Percentiles rank a stretch among this genome's conserved stretches.
Conservation (phyloP, 139 green algal genomes). For the Pleodorina starrii region DNA sequence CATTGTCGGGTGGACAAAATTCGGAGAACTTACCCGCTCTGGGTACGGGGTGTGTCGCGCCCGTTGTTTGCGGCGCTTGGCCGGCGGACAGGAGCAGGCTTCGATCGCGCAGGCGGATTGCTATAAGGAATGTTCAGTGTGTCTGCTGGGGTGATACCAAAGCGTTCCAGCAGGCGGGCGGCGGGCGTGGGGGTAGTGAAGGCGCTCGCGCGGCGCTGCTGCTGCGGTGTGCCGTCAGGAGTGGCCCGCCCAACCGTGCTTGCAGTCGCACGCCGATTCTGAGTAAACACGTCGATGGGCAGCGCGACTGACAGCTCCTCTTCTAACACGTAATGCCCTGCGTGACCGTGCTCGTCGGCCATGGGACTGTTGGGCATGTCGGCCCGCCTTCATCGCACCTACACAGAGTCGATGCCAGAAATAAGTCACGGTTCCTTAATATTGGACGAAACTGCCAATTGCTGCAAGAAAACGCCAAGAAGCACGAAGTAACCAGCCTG, state of each 20-base stretch:
- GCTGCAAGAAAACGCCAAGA: not conserved
- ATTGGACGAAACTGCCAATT: not conserved
- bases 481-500: not conserved
- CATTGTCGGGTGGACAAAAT: no score
- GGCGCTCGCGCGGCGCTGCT: not conserved
- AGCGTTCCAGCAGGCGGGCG: not conserved
- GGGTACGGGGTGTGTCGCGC: not conserved
- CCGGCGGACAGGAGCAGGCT: no score
- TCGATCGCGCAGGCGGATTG: no score
- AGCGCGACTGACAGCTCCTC: no score
- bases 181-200: slow-evolving; percentile 1
- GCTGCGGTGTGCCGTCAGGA: not conserved
- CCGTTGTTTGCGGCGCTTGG: no score
- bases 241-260: no score
- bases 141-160: not conserved
- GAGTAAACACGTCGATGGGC: no score
- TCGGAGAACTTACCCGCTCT: not conserved
- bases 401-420: not conserved
- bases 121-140: no score
- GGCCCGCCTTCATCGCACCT: slow-evolving; percentile 10
- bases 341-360: no score
- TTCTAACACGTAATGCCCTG: no score
- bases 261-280: no score
- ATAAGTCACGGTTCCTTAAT: not conserved
- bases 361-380: not conserved